Conservation (phyloP, 2,329 filamentous ascomycete species). For the Scedosporium apiospermum region DNA sequence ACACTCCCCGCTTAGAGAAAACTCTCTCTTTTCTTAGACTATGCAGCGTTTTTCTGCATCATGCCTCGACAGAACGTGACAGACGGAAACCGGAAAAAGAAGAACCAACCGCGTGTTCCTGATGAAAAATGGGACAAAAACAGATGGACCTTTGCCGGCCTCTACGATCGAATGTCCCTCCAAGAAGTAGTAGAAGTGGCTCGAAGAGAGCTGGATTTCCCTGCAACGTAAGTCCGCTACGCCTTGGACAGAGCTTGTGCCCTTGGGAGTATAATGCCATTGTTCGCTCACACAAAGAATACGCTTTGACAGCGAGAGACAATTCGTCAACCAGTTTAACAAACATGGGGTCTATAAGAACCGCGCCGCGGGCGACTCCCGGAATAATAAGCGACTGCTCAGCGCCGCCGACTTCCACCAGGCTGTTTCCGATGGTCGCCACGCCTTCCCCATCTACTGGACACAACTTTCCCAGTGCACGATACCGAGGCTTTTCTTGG, state of each 20-base stretch:
- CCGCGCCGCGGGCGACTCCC: not conserved
- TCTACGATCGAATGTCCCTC: not conserved
- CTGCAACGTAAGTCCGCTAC: not conserved
- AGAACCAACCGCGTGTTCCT: not conserved
- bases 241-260: not conserved
- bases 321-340: not conserved
- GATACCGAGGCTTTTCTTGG: not conserved
- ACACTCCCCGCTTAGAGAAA: no score
- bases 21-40: no score
- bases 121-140: not conserved
- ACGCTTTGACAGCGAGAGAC: not conserved
- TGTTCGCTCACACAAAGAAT: not conserved
- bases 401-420: not conserved
- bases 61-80: not conserved
- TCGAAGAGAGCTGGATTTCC: not conserved
- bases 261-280: not conserved
- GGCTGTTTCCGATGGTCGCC: not conserved
- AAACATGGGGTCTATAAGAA: not conserved
- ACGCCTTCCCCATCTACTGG: not conserved
- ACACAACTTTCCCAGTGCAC: not conserved
- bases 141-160: not conserved
- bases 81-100: not conserved
- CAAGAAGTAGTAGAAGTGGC: not conserved
- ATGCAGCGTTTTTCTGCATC: not conserved
- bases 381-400: not conserved